Evolutionary conservation across 2,329 filamentous ascomycete genomes (phyloP), one percentile per base, ranked within the genome.

Genomic region (Fusarium tanahbumbuense): DNA sequence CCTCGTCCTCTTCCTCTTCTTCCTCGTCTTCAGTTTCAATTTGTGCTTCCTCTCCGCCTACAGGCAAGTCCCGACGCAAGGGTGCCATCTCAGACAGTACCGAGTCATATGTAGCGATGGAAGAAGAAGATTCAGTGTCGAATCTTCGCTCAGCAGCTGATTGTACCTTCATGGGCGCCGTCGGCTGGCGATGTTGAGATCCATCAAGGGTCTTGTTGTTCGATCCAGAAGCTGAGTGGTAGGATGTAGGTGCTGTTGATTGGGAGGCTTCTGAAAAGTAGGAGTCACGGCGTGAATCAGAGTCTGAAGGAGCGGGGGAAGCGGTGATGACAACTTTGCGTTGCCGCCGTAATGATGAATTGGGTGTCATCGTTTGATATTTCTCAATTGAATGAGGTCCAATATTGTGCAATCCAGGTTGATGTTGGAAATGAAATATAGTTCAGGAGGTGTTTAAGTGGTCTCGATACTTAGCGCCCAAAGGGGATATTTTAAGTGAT

Each of bases 51-150:
- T 73, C 74, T 55, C 67, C 73, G n/a, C 66, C 61, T 16, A 73
- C 67, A 18, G 62, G 64, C 16, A 73, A 54, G 52, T 76, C 74
- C 18, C 74, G 66, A 20, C 74, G 48, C 34, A 76, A 59, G 18
- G 74, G 74, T 46, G 67, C 62, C 74, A 76, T 76, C 32, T 76
- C 73, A 22, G 68, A 82, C 73, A 88, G 82, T 5, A 90, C 92
- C 8, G 94, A 97, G 74, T 90, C 89, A 79, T 94, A 97, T 2
- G 94, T 97, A 65, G 93, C 91, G 71, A 89, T 85, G 0, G 93
- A 96, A 27, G 87, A 71, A 27, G 87, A 71, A 9, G 78, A 79
- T 15, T 70, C 60, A 12, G 64, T 63, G 47, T 68, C 61, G 54
- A 73, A 75, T 44, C 70, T 60, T 32, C 41, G 58, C 52, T 72